Evolutionary conservation across 306 rosid genomes (phyloP), one percentile per base, ranked within the genome.

Genomic region (Ziziphus jujuba): DNA sequence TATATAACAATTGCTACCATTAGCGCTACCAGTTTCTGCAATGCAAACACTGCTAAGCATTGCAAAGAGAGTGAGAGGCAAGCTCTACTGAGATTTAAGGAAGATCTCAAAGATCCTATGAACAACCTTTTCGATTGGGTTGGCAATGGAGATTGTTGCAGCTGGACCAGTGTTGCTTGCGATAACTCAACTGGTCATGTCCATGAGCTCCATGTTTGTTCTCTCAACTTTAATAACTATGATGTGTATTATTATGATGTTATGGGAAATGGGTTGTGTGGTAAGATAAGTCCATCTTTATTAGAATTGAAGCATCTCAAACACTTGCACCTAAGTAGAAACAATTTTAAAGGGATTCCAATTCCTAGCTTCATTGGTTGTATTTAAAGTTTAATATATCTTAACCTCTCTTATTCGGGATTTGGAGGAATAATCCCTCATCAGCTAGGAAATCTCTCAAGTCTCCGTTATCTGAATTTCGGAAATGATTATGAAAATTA

Each of bases 291-390:
- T 34, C 17, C 52, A 28, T 70, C 68, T 6, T 1, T 76, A 16
- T 13, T 58, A 2, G 16, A 65, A 2, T 51, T 70, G 35, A 66
- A 71, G 23, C 22, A 77, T 52, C 14, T 77, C 16, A 65, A 20
- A 4, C 48, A 16, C 5, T 16, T 76, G 7, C 72, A 76, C 49
- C 52, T 77, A 2, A 65, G 73, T 19, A 0, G 6, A 10, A 77
- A 76, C 19, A 23, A 31, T 64, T 76, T 76, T 21, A 4, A 7
- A 16, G 58, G 56, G 0, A 31, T 0, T 9, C 60, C n/a, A 4
- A 71, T 71, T 45, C 81, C 81, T 9, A 24, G 43, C 5, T 77
- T 77, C 67, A 15, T 65, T 1, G 68, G 72, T 3, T 70, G 57
- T 13, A 49, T 70, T 0, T 48, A 17, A 12, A 56, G 53, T 19